phyloP scores from a whole-genome alignment of 116 monocot species.

The Phalaenopsis hybrid region DNA sequence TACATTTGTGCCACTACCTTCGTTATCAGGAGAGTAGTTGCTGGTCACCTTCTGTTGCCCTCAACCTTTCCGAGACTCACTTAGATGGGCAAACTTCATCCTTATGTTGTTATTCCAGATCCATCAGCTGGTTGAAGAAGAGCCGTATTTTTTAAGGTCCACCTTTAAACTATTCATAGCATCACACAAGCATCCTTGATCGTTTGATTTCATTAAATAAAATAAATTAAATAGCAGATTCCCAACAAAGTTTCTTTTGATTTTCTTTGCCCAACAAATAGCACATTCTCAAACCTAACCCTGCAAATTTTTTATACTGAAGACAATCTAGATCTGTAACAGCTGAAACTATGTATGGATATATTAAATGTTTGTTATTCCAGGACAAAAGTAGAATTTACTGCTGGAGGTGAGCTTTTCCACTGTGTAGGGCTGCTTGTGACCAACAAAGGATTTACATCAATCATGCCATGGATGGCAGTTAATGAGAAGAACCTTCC shows the following conservation, averaged over 20 bases:
- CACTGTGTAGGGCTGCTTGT: constrained; percentile 67
- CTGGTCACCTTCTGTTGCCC: too few relatives aligned
- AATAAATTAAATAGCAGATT: too few relatives aligned
- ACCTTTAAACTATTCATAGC: too few relatives aligned
- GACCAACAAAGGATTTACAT: constrained; percentile 84
- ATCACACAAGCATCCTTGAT: too few relatives aligned
- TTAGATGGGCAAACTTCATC: too few relatives aligned
- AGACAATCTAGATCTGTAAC: neutral
- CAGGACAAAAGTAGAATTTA: constrained; percentile 82
- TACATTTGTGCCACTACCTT: too few relatives aligned
- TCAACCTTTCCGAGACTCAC: too few relatives aligned
- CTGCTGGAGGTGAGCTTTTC: constrained; percentile 61
- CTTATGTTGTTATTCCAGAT: too few relatives aligned
- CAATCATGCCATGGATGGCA: constrained; percentile 94
- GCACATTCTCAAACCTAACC: neutral
- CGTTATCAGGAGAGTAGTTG: too few relatives aligned
- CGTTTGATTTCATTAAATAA: too few relatives aligned
- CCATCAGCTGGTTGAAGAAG: too few relatives aligned
- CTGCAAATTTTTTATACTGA: neutral
- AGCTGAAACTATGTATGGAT: neutral
- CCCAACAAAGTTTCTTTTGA: neutral
- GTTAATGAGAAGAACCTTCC: constrained; percentile 84
- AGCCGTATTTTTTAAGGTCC: too few relatives aligned
- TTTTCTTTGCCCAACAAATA: neutral
- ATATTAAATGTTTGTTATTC: neutral